Conservation (phyloP, 2,329 filamentous ascomycete genomes). For the Fusarium burgessii region DNA sequence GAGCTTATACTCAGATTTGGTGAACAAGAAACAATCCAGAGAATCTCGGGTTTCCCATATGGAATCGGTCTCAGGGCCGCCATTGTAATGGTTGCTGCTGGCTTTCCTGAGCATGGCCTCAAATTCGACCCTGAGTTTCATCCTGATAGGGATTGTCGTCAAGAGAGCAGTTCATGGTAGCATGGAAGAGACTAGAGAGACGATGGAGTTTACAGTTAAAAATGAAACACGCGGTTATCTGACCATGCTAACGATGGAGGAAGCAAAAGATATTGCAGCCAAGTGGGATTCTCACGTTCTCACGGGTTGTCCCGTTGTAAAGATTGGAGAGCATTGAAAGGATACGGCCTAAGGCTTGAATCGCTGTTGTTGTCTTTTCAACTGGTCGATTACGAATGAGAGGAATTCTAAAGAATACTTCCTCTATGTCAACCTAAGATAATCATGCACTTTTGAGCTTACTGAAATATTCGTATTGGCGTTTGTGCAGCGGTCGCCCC, state of each 20-base stretch:
- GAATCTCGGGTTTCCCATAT: slow-evolving; percentile 30
- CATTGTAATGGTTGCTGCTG: slow-evolving; percentile 28
- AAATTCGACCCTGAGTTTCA: slow-evolving; percentile 36
- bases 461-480: not conserved
- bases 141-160: slow-evolving; percentile 26
- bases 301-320: slow-evolving; percentile 24
- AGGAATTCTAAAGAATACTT: not conserved
- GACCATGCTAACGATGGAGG: slow-evolving; percentile 25
- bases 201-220: slow-evolving; percentile 25
- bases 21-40: slow-evolving; percentile 13
- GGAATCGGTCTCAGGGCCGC: slow-evolving; percentile 27
- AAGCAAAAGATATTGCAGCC: slow-evolving; percentile 24
- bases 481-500: not conserved
- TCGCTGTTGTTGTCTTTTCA: not conserved
- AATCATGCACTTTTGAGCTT: not conserved
- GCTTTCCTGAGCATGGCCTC: slow-evolving; percentile 32
- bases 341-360: not conserved
- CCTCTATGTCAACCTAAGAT: not conserved
- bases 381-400: not conserved
- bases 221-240: slow-evolving; percentile 26
- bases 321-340: not conserved
- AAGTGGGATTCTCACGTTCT: slow-evolving; percentile 11
- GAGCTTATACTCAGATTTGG: slow-evolving; percentile 29
- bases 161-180: slow-evolving; percentile 33
- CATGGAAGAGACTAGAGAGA: slow-evolving; percentile 26